These are phyloP conservation scores for Cladosporium colombiae DNA, from an alignment of 2,329 filamentous ascomycete species.

Conservation along the genomic window DNA sequence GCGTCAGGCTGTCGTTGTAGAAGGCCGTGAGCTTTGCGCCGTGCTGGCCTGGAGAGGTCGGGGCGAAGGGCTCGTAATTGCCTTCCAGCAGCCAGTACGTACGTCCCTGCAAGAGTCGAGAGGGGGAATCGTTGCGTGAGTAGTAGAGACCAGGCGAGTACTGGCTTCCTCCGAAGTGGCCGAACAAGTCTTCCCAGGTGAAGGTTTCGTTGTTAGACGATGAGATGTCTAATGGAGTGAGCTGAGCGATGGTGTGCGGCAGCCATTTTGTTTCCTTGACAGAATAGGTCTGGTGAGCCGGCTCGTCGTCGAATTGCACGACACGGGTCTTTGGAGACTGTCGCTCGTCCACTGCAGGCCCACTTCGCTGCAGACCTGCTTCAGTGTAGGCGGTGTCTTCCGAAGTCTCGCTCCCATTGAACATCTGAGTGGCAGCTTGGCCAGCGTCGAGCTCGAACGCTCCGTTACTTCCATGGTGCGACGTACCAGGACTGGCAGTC, in stretches of 20 bases:
- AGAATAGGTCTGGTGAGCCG: background rate
- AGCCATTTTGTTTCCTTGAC: conserved; percentile 33
- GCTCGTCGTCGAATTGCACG: background rate
- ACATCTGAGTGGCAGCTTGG: background rate
- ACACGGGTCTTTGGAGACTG: background rate
- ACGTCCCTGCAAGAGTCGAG: conserved; percentile 28
- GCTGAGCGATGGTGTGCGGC: conserved; percentile 39
- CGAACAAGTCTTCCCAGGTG: conserved; percentile 40
- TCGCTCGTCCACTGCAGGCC: background rate
- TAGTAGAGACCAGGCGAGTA: conserved; percentile 47
- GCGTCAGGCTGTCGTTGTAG: conserved; percentile 43
- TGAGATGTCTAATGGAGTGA: conserved; percentile 30
- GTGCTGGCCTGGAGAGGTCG: conserved; percentile 42
- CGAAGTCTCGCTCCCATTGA: background rate
- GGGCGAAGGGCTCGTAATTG: conserved; percentile 44
- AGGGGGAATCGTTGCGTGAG: background rate
- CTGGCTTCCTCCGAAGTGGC: conserved; percentile 39
- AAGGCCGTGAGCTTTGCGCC: conserved; percentile 51
- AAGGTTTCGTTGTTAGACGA: conserved; percentile 38
- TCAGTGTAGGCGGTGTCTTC: background rate
- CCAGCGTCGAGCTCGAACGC: background rate
- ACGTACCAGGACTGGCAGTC: background rate
- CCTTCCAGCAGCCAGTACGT: conserved; percentile 47
- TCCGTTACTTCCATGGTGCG: background rate
- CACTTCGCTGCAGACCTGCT: background rate